phyloP scores from a whole-genome alignment of 768 basidiomycete species.

The Royoungia palumana region DNA sequence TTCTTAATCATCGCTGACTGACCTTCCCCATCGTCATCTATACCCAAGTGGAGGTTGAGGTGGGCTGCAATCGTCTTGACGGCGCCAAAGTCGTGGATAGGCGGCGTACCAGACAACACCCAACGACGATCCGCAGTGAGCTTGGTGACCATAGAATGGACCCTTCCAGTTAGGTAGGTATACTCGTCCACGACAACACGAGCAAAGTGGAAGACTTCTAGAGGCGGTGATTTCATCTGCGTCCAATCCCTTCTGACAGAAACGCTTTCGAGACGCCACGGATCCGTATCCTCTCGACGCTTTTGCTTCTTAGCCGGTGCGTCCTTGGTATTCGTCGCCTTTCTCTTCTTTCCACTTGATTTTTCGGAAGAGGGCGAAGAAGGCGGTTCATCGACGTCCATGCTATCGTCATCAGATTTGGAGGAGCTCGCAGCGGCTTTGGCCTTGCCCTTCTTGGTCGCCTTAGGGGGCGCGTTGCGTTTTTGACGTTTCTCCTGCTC shows the following conservation, averaged over 20 bases:
- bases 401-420: slow-evolving; percentile 41
- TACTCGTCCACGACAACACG: slow-evolving; percentile 93
- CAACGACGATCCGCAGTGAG: slow-evolving; percentile 79
- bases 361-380: slow-evolving; percentile 34
- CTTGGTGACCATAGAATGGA: slow-evolving; percentile 73
- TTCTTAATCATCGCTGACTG: slow-evolving; percentile 74
- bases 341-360: slow-evolving; percentile 44
- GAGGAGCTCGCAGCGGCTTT: slow-evolving; percentile 27
- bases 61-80: slow-evolving; percentile 90
- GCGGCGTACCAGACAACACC: slow-evolving; percentile 97
- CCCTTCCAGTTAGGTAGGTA: slow-evolving; percentile 82
- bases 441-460: slow-evolving; percentile 19
- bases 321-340: slow-evolving; percentile 32
- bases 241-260: slow-evolving; percentile 72
- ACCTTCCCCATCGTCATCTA: slow-evolving; percentile 85
- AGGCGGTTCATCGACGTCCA: slow-evolving; percentile 56
- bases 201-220: slow-evolving; percentile 91
- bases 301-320: slow-evolving; percentile 54
- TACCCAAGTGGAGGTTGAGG: slow-evolving; percentile 85
- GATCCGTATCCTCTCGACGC: slow-evolving; percentile 61
- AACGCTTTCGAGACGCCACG: slow-evolving; percentile 69
- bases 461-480: slow-evolving; percentile 24
- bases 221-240: slow-evolving; percentile 74
- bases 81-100: slow-evolving; percentile 85
- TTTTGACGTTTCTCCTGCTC: slow-evolving; percentile 33